Conservation (phyloP, 192 early-diverging fungal genomes). For the Coemansia nantahalensis region DNA sequence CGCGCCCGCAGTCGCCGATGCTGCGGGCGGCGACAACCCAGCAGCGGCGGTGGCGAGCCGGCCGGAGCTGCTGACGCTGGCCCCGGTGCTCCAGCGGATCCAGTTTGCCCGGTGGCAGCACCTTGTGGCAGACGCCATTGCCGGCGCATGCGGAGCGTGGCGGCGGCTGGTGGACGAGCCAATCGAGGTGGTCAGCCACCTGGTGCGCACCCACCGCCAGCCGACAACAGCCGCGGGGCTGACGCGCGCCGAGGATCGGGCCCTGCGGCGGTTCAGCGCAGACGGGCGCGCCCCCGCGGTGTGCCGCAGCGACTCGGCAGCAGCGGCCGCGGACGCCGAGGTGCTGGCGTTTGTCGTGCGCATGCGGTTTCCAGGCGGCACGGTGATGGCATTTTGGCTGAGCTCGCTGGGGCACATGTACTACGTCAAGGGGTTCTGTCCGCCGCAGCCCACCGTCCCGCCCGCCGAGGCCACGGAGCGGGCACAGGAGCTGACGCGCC, state of each 20-base stretch:
- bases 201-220: conserved; percentile 22
- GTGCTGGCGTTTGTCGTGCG: conserved; percentile 30
- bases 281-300: too few species aligned
- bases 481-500: conserved; percentile 30
- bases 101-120: conserved; percentile 52
- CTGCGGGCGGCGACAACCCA: not conserved
- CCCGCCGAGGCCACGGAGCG: not conserved
- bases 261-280: conserved; percentile 1
- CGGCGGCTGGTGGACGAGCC: conserved; percentile 44
- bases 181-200: conserved; percentile 43
- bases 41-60: conserved; percentile 13
- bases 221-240: conserved; percentile 2
- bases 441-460: conserved; percentile 9
- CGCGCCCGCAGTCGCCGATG: not conserved
- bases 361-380: conserved; percentile 46
- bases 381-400: conserved; percentile 41
- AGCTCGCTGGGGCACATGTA: conserved; percentile 22
- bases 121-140: conserved; percentile 18
- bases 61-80: conserved; percentile 27
- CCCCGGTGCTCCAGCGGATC: conserved; percentile 38
- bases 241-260: conserved; percentile 1
- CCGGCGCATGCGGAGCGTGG: conserved; percentile 40
- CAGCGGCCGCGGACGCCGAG: not conserved
- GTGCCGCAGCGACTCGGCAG: too few species aligned
- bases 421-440: conserved; percentile 41